phyloP scores from a whole-genome alignment of 345 rosid genomes.

The Corchorus capsularis region DNA sequence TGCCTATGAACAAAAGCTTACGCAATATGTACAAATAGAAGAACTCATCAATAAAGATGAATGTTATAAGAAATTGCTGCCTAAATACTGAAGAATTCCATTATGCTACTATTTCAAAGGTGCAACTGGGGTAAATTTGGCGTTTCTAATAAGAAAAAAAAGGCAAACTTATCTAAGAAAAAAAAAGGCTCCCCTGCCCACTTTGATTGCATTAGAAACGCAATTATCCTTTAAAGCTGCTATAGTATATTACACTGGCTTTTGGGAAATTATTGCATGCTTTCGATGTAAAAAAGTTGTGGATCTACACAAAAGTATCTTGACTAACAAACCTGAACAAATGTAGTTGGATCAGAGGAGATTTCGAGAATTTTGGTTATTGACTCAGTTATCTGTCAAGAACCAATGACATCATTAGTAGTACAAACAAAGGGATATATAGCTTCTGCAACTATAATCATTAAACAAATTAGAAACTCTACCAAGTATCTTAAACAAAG shows the following conservation, averaged over 20 bases:
- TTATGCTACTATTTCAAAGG: not conserved
- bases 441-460: not conserved
- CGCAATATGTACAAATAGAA: not conserved
- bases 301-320: not conserved
- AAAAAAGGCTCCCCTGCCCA: not conserved
- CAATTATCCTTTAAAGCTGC: not conserved
- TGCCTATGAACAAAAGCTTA: not conserved
- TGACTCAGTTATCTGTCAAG: conserved; percentile 41
- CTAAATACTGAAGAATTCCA: not conserved
- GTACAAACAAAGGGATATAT: not conserved
- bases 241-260: too few relatives aligned
- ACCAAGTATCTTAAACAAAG: not conserved
- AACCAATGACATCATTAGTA: not conserved
- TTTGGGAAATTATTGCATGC: not conserved
- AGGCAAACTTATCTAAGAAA: not conserved
- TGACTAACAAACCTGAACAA: conserved; percentile 49
- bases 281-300: not conserved
- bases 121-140: not conserved
- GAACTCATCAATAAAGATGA: not conserved
- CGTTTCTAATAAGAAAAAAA: not conserved
- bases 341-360: conserved; percentile 43
- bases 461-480: not conserved
- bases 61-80: not conserved
- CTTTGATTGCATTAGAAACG: not conserved
- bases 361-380: conserved; percentile 39